phyloP scores from a whole-genome alignment of 257 asterid species.

The Capsicum chinense region DNA sequence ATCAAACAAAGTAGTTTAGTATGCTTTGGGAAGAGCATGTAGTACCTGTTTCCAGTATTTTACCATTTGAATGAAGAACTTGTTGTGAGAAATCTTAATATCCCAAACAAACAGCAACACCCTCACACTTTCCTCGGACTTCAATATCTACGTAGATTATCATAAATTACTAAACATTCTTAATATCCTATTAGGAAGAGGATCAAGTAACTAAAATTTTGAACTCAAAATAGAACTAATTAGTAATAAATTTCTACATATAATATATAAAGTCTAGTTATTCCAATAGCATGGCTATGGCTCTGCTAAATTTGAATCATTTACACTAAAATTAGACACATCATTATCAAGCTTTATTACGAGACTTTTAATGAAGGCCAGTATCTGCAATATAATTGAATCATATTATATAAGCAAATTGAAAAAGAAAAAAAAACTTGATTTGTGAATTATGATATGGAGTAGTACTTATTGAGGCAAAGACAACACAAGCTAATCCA shows the following conservation, averaged over 20 bases:
- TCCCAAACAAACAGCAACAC: too few relatives aligned
- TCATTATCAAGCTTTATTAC: slow-evolving; percentile 51
- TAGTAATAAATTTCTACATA: too few relatives aligned
- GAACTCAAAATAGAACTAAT: too few relatives aligned
- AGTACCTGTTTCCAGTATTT: slow-evolving; percentile 98
- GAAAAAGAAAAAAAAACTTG: neutral
- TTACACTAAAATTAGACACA: slow-evolving; percentile 36
- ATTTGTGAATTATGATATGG: neutral
- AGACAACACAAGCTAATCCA: slow-evolving; percentile 75
- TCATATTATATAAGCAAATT: neutral
- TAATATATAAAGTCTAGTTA: neutral
- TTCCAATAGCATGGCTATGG: neutral
- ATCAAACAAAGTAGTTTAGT: neutral
- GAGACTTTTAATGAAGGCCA: slow-evolving; percentile 72
- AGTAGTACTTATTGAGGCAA: slow-evolving; percentile 62
- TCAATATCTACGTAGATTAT: too few relatives aligned
- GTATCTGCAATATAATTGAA: slow-evolving; percentile 55
- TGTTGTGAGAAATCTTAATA: too few relatives aligned
- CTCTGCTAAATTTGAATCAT: slow-evolving; percentile 36
- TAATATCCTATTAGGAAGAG: neutral
- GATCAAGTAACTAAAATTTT: neutral
- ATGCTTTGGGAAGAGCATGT: slow-evolving; percentile 17
- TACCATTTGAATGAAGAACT: slow-evolving; percentile 51
- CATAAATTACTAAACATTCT: too few relatives aligned
- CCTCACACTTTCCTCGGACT: too few relatives aligned